phyloP scores from a whole-genome alignment of 2,329 filamentous ascomycete species.

The Penicillium freii region DNA sequence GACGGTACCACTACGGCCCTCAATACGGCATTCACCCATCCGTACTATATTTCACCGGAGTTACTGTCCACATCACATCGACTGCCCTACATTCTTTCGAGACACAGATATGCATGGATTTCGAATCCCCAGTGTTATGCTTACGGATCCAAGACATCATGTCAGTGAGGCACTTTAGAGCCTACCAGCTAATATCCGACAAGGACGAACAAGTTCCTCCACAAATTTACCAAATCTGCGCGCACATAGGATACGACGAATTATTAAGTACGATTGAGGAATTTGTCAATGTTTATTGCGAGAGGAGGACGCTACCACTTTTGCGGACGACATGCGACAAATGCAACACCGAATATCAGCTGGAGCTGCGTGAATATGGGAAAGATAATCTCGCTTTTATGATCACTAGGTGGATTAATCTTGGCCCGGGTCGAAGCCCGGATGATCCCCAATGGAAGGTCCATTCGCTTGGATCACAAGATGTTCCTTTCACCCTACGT shows the following conservation, averaged over 20 bases:
- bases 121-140: neutral
- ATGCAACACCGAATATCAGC: slow-evolving; percentile 4
- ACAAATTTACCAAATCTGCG: neutral
- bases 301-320: neutral
- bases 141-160: slow-evolving; percentile 10
- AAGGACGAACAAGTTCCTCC: neutral
- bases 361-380: slow-evolving; percentile 2
- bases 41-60: slow-evolving; percentile 37
- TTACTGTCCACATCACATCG: neutral
- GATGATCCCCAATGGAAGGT: slow-evolving; percentile 4
- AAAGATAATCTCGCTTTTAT: neutral
- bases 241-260: neutral
- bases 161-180: neutral
- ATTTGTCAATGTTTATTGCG: neutral
- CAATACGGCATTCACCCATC: slow-evolving; percentile 6
- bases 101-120: slow-evolving; percentile 5
- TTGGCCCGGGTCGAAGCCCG: slow-evolving; percentile 2
- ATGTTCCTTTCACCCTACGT: neutral
- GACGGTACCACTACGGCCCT: slow-evolving; percentile 2
- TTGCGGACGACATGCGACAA: neutral
- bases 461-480: neutral
- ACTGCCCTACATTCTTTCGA: slow-evolving; percentile 10
- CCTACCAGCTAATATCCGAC: neutral
- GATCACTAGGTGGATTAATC: slow-evolving; percentile 8
- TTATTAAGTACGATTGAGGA: no score